phyloP scores from a whole-genome alignment of 2,329 filamentous ascomycete genomes.

The Xylaria sp. region DNA sequence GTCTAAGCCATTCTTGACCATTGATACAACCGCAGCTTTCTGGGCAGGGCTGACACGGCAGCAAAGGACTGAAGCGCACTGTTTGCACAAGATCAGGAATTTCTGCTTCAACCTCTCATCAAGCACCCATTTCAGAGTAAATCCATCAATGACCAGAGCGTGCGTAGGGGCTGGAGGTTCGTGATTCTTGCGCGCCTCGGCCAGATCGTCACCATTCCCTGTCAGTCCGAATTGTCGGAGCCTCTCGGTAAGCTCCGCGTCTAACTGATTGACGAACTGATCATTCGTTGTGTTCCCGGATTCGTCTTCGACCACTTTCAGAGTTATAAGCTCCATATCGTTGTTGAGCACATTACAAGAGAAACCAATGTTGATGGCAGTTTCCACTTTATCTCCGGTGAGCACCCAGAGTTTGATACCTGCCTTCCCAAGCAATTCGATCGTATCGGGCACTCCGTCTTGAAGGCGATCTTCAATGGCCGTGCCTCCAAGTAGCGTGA shows the following conservation, averaged over 20 bases:
- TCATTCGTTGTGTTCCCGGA: conserved; percentile 60
- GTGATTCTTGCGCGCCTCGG: conserved; percentile 81
- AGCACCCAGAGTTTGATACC: conserved; percentile 99
- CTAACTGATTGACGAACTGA: conserved; percentile 66
- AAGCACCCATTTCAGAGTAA: conserved; percentile 88
- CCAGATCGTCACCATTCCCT: conserved; percentile 87
- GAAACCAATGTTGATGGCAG: conserved; percentile 99
- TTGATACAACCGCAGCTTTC: conserved; percentile 94
- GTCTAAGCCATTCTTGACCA: conserved; percentile 95
- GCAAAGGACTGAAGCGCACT: conserved; percentile 95
- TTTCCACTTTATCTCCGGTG: conserved; percentile 98
- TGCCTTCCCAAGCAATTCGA: conserved; percentile 87
- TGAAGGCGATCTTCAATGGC: conserved; percentile 97
- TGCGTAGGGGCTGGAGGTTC: conserved; percentile 88
- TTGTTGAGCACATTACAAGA: conserved; percentile 98
- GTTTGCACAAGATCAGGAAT: conserved; percentile 94
- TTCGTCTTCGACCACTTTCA: conserved; percentile 85
- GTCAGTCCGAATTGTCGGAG: conserved; percentile 79
- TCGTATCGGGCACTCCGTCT: conserved; percentile 96
- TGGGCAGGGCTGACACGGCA: conserved; percentile 97
- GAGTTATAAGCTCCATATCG: conserved; percentile 94
- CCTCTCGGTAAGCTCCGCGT: conserved; percentile 78
- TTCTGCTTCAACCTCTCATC: conserved; percentile 86
- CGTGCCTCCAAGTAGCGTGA: conserved; percentile 89
- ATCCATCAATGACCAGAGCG: conserved; percentile 93